Base-by-base conservation (phyloP, 2,329 filamentous ascomycete genomes). In the Diaporthe sp. region DNA sequence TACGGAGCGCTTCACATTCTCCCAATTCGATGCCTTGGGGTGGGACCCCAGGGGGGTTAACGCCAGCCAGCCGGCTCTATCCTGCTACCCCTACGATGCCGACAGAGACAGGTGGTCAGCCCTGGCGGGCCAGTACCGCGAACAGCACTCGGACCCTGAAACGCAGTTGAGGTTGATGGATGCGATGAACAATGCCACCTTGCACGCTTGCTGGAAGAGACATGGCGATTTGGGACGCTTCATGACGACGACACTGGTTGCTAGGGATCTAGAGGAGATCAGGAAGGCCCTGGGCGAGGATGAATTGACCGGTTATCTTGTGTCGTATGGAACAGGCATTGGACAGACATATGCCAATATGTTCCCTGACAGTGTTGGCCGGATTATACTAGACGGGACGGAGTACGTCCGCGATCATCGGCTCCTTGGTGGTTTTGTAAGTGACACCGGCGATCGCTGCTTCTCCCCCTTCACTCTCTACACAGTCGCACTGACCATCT, bases 31-130 rank as follows among this genome's bases (percentile, higher is more conserved):
- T 75, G 85, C 89, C 8, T 79, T 90, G 20, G 87, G 87, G n/a
- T 90, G 87, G 85, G 88, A 90, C 71, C 88, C 88, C n/a, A 85
- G 88, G 4, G 88, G 88, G 2, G 87, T 90, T 72, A 89, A 89
- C 77, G 79, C 82, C 1, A 86, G 87, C 1, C 84, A 84, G 9
- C 88, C 88, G 0, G 79, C 84, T 5, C 79, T 87, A 2, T 80
- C 86, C 2, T 90, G 88, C 80, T 89, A 85, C 70, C 85, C 87
- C 6, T 81, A 85, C 72, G 82, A 88, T 58, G 85, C 84, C 12
- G 82, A 86, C 77, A 84, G 87, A 2, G 87, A 88, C 75, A 86
- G 84, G 72, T 90, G 87, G 88, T 81, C 81, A 17, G 80, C 87
- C 55, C 74, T 85, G n/a, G 80, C 81, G 17, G 79, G 78, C 2